Conservation (phyloP, 768 basidiomycete species). For the Pulveroboletus sp. region DNA sequence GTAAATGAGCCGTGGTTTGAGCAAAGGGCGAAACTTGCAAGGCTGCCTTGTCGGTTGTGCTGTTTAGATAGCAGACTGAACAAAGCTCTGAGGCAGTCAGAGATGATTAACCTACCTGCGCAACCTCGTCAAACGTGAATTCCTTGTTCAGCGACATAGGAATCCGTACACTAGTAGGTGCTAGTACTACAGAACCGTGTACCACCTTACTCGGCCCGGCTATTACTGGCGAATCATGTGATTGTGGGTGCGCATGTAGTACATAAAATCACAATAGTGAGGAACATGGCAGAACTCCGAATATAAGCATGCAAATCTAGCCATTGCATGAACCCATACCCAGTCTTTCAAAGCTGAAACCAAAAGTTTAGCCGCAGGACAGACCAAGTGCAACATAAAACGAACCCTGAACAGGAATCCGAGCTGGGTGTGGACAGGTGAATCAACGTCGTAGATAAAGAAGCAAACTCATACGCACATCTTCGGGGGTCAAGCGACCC, state of each 20-base stretch:
- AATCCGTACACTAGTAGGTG: no score
- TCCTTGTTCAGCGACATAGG: conserved; percentile 32
- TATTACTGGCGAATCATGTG: no score
- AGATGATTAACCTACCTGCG: conserved; percentile 52
- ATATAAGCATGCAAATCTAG: not conserved
- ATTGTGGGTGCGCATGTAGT: no score
- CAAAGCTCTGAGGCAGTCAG: no score
- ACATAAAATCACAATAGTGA: not conserved
- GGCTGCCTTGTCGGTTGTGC: conserved; percentile 86
- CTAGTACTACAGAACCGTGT: no score
- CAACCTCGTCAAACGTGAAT: conserved; percentile 60
- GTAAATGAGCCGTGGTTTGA: not conserved
- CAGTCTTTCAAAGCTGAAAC: conserved; percentile 19
- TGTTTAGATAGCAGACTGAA: conserved; percentile 34
- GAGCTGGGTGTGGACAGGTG: conserved; percentile 28
- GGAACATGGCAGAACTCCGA: not conserved
- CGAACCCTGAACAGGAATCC: conserved; percentile 47
- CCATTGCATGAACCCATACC: not conserved
- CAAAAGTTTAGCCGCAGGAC: not conserved
- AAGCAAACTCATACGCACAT: conserved; percentile 41
- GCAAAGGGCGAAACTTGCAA: conserved; percentile 45
- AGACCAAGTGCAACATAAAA: conserved; percentile 2
- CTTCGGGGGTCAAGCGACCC: conserved; percentile 89
- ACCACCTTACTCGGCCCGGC: no score
- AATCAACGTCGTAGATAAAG: conserved; percentile 3